Percentiles rank a stretch among this genome's conserved stretches.
phyloP scores from a whole-genome alignment of 192 early-diverging fungal species.

The Entomortierella lignicola region DNA sequence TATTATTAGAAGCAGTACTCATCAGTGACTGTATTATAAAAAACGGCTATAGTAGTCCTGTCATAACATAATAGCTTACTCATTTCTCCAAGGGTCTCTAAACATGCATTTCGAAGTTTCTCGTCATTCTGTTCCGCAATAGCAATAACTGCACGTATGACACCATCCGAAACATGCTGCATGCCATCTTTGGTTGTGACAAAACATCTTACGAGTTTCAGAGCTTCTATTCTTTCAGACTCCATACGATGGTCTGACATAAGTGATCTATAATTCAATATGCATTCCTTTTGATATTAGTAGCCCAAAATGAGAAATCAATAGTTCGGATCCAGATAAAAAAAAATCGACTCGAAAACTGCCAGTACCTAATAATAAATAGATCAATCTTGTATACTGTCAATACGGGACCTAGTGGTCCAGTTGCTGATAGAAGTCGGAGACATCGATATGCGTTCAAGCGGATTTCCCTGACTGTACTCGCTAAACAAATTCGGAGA shows the following conservation, averaged over 20 bases:
- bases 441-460: conserved; percentile 72
- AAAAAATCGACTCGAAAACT: too few relatives aligned
- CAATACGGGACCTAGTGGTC: conserved; percentile 58
- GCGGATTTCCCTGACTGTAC: conserved; percentile 67
- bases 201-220: conserved; percentile 78
- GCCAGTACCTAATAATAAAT: conserved; percentile 75
- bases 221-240: conserved; percentile 80
- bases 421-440: conserved; percentile 63
- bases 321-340: too few relatives aligned
- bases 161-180: conserved; percentile 65
- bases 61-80: conserved; percentile 52
- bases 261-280: conserved; percentile 43
- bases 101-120: conserved; percentile 74
- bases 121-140: conserved; percentile 85
- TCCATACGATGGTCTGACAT: conserved; percentile 73
- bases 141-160: conserved; percentile 80
- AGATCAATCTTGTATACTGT: conserved; percentile 71
- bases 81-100: conserved; percentile 85
- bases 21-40: background rate
- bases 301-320: too few relatives aligned
- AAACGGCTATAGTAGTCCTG: background rate
- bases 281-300: too few relatives aligned
- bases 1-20: conserved; percentile 7
- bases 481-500: conserved; percentile 60
- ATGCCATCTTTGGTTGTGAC: conserved; percentile 74